These are phyloP conservation scores for Canna indica DNA, from an alignment of 176 grass and related monocot genomes.

Conservation along the genomic window DNA sequence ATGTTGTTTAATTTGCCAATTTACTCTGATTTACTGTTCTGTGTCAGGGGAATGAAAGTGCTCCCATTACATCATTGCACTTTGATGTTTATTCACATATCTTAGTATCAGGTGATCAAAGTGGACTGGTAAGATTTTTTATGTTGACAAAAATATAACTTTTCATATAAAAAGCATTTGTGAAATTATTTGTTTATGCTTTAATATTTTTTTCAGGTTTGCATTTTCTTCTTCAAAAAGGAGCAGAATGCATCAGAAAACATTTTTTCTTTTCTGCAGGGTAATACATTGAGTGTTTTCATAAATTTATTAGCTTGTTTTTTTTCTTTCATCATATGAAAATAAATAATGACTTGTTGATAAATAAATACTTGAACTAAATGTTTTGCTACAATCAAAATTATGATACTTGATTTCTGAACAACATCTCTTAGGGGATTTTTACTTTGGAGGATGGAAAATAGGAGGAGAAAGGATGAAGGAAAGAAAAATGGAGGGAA, in stretches of 20 bases:
- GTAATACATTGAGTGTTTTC: conserved; percentile 26
- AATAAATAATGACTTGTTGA: no score
- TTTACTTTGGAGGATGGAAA: no score
- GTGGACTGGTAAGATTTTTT: conserved; percentile 47
- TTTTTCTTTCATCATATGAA: background rate
- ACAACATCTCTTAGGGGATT: no score
- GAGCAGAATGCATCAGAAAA: conserved; percentile 33
- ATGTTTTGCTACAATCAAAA: no score
- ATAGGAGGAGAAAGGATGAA: no score
- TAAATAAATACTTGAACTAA: no score
- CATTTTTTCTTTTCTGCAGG: conserved; percentile 78
- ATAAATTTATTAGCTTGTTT: conserved; percentile 1
- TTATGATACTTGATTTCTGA: no score
- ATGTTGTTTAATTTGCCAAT: background rate
- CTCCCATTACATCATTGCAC: conserved; percentile 63
- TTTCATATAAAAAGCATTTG: background rate
- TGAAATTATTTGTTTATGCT: conserved; percentile 3
- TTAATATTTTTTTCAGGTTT: conserved; percentile 40
- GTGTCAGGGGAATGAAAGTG: conserved; percentile 50
- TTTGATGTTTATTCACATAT: conserved; percentile 64
- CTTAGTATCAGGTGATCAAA: conserved; percentile 64
- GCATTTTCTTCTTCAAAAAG: conserved; percentile 72
- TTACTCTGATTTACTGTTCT: background rate
- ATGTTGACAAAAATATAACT: conserved; percentile 11
- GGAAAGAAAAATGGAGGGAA: no score